Base-by-base conservation (phyloP, 768 basidiomycete genomes). In the Tulasnella sp. region DNA sequence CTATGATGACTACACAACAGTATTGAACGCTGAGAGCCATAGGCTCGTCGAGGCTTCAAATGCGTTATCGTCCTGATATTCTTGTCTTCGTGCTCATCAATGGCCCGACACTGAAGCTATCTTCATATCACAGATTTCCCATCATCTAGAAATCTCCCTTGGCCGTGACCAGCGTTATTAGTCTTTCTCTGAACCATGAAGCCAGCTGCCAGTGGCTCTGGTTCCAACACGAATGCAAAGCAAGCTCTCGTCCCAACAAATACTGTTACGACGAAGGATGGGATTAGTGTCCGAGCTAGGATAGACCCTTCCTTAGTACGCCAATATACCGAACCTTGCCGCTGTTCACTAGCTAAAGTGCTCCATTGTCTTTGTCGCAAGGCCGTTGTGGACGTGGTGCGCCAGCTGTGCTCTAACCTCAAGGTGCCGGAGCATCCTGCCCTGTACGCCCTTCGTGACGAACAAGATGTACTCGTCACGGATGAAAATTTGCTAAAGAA, bases 401-500 rank as follows among this genome's bases (percentile, higher is more conserved):
- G 80, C 58, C 88, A 90, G 70, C 78, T 92, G 9, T 90, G 88
- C 66, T 72, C 84, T 64, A 91, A 84, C 71, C 74, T 95, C 64
- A 83, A 85, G 70, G 82, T 91, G 60, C 81, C 80, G 60, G 88
- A 88, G 41, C 77, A 85, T 0, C 78, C 87, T 1, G 77, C 78
- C 1, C 73, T 86, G 63, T 92, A 81, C 68, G 86, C 89, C 1
- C 70, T 95, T 61, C 78, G 91, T 65, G 89, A 93, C 68, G 86
- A 89, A 65, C 80, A 77, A 15, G 86, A 87, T 61, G 88, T 88
- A 64, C 71, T 94, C 49, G 84, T 96, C 17, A 93, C 89, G 26
- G 86, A 87, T 66, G 88, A 91, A 64, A 94, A 93, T 68, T 69
- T 96, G 67, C 78, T 82, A 68, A 83, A 80, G 73, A 87, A 86